Evolutionary conservation across 495 filamentous ascomycete genomes (phyloP).

Genomic region (Penicillium herquei): DNA sequence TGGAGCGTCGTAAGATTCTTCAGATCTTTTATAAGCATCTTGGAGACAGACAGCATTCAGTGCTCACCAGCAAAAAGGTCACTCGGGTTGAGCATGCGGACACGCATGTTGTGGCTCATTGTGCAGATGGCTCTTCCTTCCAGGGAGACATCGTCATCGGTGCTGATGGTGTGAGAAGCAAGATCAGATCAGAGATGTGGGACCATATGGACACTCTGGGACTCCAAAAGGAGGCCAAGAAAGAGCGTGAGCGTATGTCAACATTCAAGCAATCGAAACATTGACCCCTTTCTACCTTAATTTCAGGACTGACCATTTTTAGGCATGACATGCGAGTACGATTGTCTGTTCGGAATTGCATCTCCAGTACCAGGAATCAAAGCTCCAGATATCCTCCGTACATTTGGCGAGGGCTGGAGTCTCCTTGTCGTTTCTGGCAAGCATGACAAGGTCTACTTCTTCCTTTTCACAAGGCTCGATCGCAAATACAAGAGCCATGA

Average conservation of each 20-base stretch:
- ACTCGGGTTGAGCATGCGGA: background rate
- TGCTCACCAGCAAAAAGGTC: background rate
- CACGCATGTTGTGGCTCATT: background rate
- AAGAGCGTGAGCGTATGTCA: background rate
- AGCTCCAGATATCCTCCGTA: background rate
- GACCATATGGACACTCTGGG: background rate
- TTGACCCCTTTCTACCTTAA: background rate
- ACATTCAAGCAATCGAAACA: background rate
- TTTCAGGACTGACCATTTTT: background rate
- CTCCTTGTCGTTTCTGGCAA: background rate
- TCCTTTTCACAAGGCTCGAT: background rate
- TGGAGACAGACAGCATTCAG: background rate
- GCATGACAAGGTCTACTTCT: background rate
- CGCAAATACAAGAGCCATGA: background rate
- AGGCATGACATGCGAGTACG: background rate
- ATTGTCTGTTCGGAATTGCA: background rate
- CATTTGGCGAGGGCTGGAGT: background rate
- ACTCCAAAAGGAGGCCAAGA: background rate
- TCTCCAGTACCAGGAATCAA: background rate
- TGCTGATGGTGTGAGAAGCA: slow-evolving; percentile 1
- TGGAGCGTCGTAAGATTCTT: background rate
- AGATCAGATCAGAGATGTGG: background rate
- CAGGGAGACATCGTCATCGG: background rate
- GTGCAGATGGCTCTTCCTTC: background rate
- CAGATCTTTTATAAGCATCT: background rate